Percentiles rank a stretch among this genome's conserved stretches.
phyloP scores from a whole-genome alignment of 306 rosid species.

The Lagenaria siceraria region DNA sequence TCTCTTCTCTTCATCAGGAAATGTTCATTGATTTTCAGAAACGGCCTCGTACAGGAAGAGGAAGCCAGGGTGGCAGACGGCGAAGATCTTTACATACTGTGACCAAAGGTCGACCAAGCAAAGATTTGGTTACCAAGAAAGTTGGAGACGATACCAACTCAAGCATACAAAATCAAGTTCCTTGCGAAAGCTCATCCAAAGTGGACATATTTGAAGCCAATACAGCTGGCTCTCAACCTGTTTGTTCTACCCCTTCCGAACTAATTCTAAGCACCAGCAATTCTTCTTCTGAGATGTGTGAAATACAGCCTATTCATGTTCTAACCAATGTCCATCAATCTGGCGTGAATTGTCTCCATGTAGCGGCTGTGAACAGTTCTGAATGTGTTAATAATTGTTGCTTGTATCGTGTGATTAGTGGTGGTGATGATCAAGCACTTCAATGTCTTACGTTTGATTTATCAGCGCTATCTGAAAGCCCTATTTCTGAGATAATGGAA shows the following conservation, averaged over 20 bases:
- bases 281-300: conserved; percentile 34
- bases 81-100: conserved; percentile 60
- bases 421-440: conserved; percentile 95
- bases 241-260: conserved; percentile 16
- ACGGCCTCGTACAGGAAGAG: conserved; percentile 90
- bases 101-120: conserved; percentile 27
- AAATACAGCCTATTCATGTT: conserved; percentile 49
- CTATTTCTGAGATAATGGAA: conserved; percentile 18
- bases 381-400: conserved; percentile 20
- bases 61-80: conserved; percentile 95
- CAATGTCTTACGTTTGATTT: conserved; percentile 48
- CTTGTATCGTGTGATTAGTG: conserved; percentile 52
- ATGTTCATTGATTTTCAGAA: conserved; percentile 58
- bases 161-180: conserved; percentile 11
- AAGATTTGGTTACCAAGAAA: conserved; percentile 13
- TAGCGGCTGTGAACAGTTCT: conserved; percentile 44
- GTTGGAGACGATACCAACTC: conserved; percentile 12
- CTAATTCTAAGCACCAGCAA: conserved; percentile 22
- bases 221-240: conserved; percentile 24
- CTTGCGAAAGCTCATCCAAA: conserved; percentile 18
- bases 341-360: conserved; percentile 88
- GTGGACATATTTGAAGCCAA: conserved; percentile 23
- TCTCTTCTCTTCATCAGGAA: conserved; percentile 43
- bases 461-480: conserved; percentile 18
- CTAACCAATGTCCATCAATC: conserved; percentile 62